These are phyloP conservation scores for Lactifluus piperatus DNA, from an alignment of 768 basidiomycete species.

Conservation along the genomic window DNA sequence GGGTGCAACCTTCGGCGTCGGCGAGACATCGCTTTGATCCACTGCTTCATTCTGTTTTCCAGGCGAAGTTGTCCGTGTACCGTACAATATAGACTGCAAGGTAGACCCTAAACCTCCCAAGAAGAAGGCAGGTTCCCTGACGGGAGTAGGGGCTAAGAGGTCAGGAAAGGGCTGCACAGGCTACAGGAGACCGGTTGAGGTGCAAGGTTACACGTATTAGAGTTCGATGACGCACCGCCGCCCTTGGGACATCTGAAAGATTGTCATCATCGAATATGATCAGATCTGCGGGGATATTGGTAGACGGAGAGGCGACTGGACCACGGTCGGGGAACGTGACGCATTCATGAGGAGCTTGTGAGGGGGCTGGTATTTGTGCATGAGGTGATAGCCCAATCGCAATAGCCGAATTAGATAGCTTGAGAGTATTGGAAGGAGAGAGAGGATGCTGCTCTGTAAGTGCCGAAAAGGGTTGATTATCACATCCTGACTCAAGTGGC, in stretches of 20 bases:
- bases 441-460: background rate
- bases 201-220: background rate
- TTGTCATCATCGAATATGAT: slow-evolving; percentile 6
- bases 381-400: background rate
- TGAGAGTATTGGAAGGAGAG: background rate
- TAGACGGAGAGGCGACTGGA: background rate
- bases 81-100: background rate
- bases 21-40: background rate
- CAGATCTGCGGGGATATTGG: background rate
- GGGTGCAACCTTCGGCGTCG: background rate
- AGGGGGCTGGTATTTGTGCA: background rate
- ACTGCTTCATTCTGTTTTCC: background rate
- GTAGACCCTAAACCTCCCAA: background rate
- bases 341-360: background rate
- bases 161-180: slow-evolving; percentile 2
- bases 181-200: background rate
- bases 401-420: background rate
- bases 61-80: background rate
- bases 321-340: background rate
- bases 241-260: background rate
- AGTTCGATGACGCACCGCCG: background rate
- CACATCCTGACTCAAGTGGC: slow-evolving; percentile 12
- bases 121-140: background rate
- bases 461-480: background rate
- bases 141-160: slow-evolving; percentile 9